Base-by-base conservation (phyloP, 2,329 filamentous ascomycete species). In the Botrytis tulipae region DNA sequence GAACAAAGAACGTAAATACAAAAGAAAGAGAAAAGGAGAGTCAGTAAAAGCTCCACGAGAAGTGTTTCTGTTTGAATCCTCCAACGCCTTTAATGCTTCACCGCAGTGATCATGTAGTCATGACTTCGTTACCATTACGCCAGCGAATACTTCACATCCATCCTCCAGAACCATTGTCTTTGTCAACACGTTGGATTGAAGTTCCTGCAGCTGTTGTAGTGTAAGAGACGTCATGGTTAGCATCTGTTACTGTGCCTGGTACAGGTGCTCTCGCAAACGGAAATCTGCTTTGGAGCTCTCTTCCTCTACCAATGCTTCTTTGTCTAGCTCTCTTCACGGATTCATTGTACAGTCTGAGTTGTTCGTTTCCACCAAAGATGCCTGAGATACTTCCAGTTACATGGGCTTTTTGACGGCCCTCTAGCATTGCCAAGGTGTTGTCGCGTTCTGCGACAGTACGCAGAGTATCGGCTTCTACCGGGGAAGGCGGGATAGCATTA, bases 371-470 rank as follows among this genome's bases (percentile, higher is more conserved):
- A 16, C 12, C n/a, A n/a, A 25, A 48, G 10, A 32, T 14, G 8
- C 37, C n/a, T 1, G 48, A 42, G 8, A 42, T 29, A 9, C 8
- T 57, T 10, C 9, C 35, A 22, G 35, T 57, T 8, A 10, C 25
- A 4, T 69, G 16, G 7, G 14, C 16, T 9, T 32, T 29, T 18
- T 32, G 18, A 4, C 66, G 40, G 0, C 66, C 66, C 10, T 69
- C 66, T 1, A 69, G 46, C 9, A 69, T 29, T 6, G 66, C 66
- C 16, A 69, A 57, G 6, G 66, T 16, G 22, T 69, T 69, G n/a
- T 69, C 66, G 9, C 66, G 35, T 32, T 69, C 66, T 18, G 66
- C 66, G 12, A 69, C 66, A 7, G 66, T 69, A n/a, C 66, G 66
- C 4, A 69, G 35, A 9, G 14, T 16, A 42, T 69, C 48, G 4